Evolutionary conservation across 768 basidiomycete genomes (phyloP).

Genomic region (Tubosaeta brunneosetosa): DNA sequence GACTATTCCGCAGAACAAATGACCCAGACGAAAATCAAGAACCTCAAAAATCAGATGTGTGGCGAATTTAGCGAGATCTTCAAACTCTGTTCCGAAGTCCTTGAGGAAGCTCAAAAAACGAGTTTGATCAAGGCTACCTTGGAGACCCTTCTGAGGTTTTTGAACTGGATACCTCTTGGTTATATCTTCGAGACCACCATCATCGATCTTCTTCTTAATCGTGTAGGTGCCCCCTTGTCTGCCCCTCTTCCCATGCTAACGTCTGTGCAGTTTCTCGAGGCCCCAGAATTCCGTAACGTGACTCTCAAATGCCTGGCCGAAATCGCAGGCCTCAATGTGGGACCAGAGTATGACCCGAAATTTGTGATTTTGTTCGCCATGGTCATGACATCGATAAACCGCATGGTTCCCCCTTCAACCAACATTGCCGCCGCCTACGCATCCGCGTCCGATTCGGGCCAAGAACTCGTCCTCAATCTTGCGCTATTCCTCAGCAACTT

Average conservation of each 20-base stretch:
- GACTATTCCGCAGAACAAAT: slow-evolving; percentile 98
- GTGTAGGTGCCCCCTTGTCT: slow-evolving; percentile 52
- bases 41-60: slow-evolving; percentile 97
- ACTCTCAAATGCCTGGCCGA: slow-evolving; percentile 96
- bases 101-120: slow-evolving; percentile 95
- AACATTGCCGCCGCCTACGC: slow-evolving; percentile 92
- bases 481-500: slow-evolving; percentile 98
- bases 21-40: slow-evolving; percentile 97
- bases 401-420: slow-evolving; percentile 93
- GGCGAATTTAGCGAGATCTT: slow-evolving; percentile 97
- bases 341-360: slow-evolving; percentile 96
- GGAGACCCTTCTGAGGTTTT: slow-evolving; percentile 90
- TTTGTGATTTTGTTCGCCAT: slow-evolving; percentile 96
- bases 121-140: slow-evolving; percentile 91
- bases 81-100: slow-evolving; percentile 92
- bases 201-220: slow-evolving; percentile 86
- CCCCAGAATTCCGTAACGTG: slow-evolving; percentile 94
- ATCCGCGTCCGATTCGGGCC: slow-evolving; percentile 85
- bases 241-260: slow-evolving; percentile 8
- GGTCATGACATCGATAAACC: slow-evolving; percentile 96
- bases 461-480: slow-evolving; percentile 95
- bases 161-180: slow-evolving; percentile 98
- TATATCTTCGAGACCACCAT: slow-evolving; percentile 99
- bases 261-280: slow-evolving; percentile 79
- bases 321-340: slow-evolving; percentile 91